phyloP scores from a whole-genome alignment of 768 basidiomycete species.

The Lyophyllum shimeji region DNA sequence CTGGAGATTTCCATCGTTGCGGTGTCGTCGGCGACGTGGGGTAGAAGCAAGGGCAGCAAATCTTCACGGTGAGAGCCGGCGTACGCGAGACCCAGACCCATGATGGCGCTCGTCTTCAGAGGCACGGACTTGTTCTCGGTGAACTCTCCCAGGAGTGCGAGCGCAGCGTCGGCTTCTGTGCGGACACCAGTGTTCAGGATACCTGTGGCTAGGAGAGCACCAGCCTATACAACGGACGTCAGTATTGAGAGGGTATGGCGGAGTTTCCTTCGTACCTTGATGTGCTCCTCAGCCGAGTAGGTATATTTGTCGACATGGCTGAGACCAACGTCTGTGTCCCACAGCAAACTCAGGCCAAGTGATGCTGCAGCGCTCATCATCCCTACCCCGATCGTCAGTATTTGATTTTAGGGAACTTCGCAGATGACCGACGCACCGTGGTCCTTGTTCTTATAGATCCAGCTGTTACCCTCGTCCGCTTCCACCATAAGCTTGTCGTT shows the following conservation, averaged over 20 bases:
- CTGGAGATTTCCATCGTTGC: conserved; percentile 88
- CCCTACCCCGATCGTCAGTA: conserved; percentile 40
- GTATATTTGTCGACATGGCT: conserved; percentile 97
- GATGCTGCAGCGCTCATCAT: conserved; percentile 98
- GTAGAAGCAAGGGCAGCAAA: conserved; percentile 72
- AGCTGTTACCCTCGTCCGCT: conserved; percentile 94
- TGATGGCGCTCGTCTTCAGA: conserved; percentile 84
- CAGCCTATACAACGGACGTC: conserved; percentile 51
- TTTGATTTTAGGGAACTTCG: background rate
- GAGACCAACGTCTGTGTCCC: conserved; percentile 95
- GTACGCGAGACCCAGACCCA: conserved; percentile 93
- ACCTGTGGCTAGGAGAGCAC: conserved; percentile 92
- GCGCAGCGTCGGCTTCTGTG: conserved; percentile 90
- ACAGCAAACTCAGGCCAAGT: conserved; percentile 87
- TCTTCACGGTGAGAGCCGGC: conserved; percentile 92
- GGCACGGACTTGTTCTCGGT: conserved; percentile 83
- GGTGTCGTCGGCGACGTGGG: conserved; percentile 77
- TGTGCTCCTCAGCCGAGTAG: conserved; percentile 93
- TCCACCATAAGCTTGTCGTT: conserved; percentile 99
- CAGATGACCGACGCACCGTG: conserved; percentile 58
- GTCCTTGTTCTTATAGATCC: conserved; percentile 99
- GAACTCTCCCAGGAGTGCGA: conserved; percentile 89
- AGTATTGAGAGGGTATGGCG: background rate
- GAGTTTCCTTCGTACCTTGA: conserved; percentile 57
- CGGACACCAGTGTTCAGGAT: conserved; percentile 87